A percentile compares a stretch with the other conserved stretches of the same genome.
Conservation (phyloP, 805 yeast genomes). For the Zygotorulaspora florentina region DNA sequence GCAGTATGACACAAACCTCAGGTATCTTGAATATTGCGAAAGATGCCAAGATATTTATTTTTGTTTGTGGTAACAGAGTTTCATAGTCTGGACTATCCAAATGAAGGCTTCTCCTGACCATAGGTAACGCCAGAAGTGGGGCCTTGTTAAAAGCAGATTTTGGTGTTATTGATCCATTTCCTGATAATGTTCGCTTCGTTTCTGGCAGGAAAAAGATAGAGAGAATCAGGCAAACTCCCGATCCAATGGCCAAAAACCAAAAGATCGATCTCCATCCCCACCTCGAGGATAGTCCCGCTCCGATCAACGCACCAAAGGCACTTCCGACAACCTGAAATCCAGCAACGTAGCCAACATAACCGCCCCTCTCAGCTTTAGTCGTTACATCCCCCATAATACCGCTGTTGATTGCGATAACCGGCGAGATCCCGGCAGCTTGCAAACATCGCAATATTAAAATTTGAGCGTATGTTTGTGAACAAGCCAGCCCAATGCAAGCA, state of each 20-base stretch:
- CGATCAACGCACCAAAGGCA: slow-evolving; percentile 75
- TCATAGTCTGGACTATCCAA: slow-evolving; percentile 33
- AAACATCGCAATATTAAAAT: slow-evolving; percentile 64
- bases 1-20: slow-evolving; percentile 45
- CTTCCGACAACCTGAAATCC: slow-evolving; percentile 70
- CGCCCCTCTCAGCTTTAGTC: slow-evolving; percentile 62
- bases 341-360: slow-evolving; percentile 57
- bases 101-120: slow-evolving; percentile 23
- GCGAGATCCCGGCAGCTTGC: slow-evolving; percentile 77
- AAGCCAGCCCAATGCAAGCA: slow-evolving; percentile 65
- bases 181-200: slow-evolving; percentile 66
- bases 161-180: slow-evolving; percentile 67
- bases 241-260: slow-evolving; percentile 67
- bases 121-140: slow-evolving; percentile 38
- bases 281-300: slow-evolving; percentile 40
- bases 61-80: slow-evolving; percentile 25
- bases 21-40: slow-evolving; percentile 41
- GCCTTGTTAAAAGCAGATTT: slow-evolving; percentile 39
- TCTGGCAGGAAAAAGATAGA: slow-evolving; percentile 57
- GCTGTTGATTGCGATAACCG: slow-evolving; percentile 63
- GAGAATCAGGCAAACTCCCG: slow-evolving; percentile 42
- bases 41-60: slow-evolving; percentile 36
- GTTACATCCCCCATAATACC: slow-evolving; percentile 76
- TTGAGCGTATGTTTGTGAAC: slow-evolving; percentile 51
- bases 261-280: slow-evolving; percentile 75